Percentiles rank a stretch among this genome's conserved stretches.
Conservation (phyloP, 306 rosid genomes). For the Vachellia pachyceras region DNA sequence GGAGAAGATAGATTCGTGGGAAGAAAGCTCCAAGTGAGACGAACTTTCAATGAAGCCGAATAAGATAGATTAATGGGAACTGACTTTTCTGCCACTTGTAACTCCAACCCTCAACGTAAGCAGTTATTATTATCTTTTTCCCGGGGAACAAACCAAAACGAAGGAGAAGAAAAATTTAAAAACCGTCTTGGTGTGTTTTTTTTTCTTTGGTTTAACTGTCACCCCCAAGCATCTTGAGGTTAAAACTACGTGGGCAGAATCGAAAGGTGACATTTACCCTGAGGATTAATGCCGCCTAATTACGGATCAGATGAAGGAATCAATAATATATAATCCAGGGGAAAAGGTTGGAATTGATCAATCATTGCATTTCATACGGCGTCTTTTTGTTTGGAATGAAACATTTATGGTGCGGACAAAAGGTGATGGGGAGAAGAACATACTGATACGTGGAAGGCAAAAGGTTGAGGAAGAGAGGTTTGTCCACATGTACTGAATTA, state of each 20-base stretch:
- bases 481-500: conserved; percentile 21
- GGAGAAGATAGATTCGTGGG: conserved; percentile 53
- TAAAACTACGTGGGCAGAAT: conserved; percentile 29
- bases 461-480: conserved; percentile 21
- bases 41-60: conserved; percentile 52
- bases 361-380: conserved; percentile 37
- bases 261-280: conserved; percentile 6
- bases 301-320: not conserved
- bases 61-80: conserved; percentile 46
- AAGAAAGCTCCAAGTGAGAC: conserved; percentile 49
- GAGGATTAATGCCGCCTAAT: not conserved
- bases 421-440: conserved; percentile 4
- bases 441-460: not conserved
- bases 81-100: conserved; percentile 73
- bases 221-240: conserved; percentile 23
- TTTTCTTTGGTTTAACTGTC: conserved; percentile 35
- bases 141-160: not conserved
- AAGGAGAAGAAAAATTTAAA: not conserved
- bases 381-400: conserved; percentile 23
- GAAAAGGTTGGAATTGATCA: conserved; percentile 29
- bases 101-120: conserved; percentile 27
- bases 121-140: conserved; percentile 19
- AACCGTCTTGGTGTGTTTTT: not conserved
- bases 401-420: conserved; percentile 36
- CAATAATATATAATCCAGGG: conserved; percentile 16